phyloP scores from a whole-genome alignment of 2,329 filamentous ascomycete species.

The Hypomyces perniciosus region DNA sequence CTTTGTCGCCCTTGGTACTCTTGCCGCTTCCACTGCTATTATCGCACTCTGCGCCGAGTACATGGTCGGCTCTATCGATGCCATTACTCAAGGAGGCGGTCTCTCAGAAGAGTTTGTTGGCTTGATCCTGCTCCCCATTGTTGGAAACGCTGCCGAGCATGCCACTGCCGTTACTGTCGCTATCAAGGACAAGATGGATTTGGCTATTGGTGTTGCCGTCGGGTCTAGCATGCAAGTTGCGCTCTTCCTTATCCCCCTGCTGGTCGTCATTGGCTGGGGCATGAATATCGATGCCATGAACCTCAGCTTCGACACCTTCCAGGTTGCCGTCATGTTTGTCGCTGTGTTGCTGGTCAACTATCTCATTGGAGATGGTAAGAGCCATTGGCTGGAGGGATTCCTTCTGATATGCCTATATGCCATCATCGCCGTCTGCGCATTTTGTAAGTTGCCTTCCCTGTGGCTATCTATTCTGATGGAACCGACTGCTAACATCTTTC shows the following conservation, averaged over 20 bases:
- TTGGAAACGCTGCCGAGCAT: slow-evolving; percentile 79
- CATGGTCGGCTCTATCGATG: slow-evolving; percentile 67
- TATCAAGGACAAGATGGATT: slow-evolving; percentile 79
- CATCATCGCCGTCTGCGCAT: slow-evolving; percentile 68
- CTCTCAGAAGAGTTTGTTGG: slow-evolving; percentile 72
- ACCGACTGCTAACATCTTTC: not conserved
- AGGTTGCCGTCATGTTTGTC: slow-evolving; percentile 79
- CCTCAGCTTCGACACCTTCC: slow-evolving; percentile 81
- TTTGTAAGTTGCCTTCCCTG: slow-evolving; percentile 42
- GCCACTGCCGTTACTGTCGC: slow-evolving; percentile 75
- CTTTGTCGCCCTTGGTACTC: slow-evolving; percentile 63
- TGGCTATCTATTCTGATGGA: no score
- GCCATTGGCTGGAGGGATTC: slow-evolving; percentile 75
- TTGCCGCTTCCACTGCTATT: slow-evolving; percentile 67
- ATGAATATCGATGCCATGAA: slow-evolving; percentile 68
- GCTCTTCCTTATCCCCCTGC: slow-evolving; percentile 69
- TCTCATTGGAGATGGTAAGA: slow-evolving; percentile 74
- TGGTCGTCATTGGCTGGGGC: slow-evolving; percentile 74
- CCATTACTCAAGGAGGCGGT: slow-evolving; percentile 52
- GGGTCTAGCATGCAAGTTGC: slow-evolving; percentile 77
- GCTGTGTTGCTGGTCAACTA: slow-evolving; percentile 82
- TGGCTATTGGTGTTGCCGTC: slow-evolving; percentile 74
- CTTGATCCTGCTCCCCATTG: slow-evolving; percentile 73
- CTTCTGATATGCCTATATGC: slow-evolving; percentile 71
- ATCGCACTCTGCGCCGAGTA: slow-evolving; percentile 79